A percentile compares a stretch with the other conserved stretches of the same genome.
Conservation (phyloP, 768 basidiomycete genomes). For the Agrocybe chaxingu region DNA sequence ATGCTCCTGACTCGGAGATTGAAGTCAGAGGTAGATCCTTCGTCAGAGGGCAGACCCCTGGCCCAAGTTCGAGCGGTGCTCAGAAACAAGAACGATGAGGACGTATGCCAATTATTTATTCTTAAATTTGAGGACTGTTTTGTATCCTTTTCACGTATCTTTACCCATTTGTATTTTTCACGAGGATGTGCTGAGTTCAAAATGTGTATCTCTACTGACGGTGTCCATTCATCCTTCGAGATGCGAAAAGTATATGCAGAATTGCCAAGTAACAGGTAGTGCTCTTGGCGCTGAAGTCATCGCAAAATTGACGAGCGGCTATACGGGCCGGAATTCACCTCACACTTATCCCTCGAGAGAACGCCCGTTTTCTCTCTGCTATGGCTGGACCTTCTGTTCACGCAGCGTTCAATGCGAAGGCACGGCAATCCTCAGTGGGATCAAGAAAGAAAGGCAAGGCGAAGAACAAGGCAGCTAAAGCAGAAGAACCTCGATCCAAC, state of each 20-base stretch:
- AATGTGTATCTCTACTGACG: too few species aligned
- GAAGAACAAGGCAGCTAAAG: slow-evolving; percentile 22
- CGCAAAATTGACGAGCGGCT: slow-evolving; percentile 1
- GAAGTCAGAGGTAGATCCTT: slow-evolving; percentile 6
- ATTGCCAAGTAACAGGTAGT: too few species aligned
- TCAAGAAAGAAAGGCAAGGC: slow-evolving; percentile 62
- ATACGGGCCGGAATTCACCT: neutral
- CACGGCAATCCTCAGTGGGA: slow-evolving; percentile 57
- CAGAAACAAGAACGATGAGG: neutral
- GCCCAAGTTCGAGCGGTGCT: slow-evolving; percentile 12
- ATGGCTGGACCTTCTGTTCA: slow-evolving; percentile 24
- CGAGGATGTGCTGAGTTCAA: neutral
- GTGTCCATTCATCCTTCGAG: too few species aligned
- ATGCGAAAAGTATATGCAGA: too few species aligned
- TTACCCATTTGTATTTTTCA: neutral
- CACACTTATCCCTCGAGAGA: neutral
- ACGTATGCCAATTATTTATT: too few species aligned
- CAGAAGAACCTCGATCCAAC: slow-evolving; percentile 29
- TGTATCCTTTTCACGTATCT: neutral
- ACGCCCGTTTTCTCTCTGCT: neutral
- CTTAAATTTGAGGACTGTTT: neutral
- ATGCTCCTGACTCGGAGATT: neutral
- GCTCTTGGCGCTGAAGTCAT: too few species aligned
- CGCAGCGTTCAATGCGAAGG: slow-evolving; percentile 60
- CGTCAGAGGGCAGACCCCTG: slow-evolving; percentile 28